Percentiles rank a stretch among this genome's conserved stretches.
These are phyloP conservation scores for Sanghuangporus baumii DNA, from an alignment of 1,284 basidiomycete species.

Conservation along the genomic window DNA sequence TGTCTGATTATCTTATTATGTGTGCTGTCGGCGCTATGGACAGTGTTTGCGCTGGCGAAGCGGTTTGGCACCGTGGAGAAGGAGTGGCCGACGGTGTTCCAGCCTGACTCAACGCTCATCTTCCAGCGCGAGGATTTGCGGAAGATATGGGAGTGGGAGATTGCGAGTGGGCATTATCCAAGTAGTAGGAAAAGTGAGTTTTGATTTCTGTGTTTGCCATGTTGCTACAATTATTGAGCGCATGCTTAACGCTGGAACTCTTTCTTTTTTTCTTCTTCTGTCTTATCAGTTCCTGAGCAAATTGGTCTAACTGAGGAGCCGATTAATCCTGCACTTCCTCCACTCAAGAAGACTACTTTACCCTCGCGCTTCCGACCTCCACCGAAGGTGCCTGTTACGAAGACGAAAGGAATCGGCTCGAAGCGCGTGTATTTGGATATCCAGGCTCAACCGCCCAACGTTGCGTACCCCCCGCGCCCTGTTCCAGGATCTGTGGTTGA, in stretches of 20 bases:
- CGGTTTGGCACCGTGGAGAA: constrained; percentile 51
- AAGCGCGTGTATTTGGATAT: constrained; percentile 74
- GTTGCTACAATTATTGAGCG: not conserved
- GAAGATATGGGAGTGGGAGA: constrained; percentile 91
- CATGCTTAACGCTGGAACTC: not conserved
- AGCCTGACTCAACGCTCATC: constrained; percentile 69
- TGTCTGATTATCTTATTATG: constrained; percentile 44
- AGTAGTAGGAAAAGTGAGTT: constrained; percentile 67
- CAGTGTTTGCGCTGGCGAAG: constrained; percentile 54
- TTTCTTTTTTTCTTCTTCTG: not conserved
- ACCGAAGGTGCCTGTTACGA: constrained; percentile 32
- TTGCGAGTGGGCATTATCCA: constrained; percentile 87
- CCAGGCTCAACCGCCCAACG: constrained; percentile 46
- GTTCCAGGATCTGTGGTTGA: constrained; percentile 78
- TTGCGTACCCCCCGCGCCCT: constrained; percentile 80
- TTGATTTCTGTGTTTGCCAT: not conserved
- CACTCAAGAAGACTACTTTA: constrained; percentile 36
- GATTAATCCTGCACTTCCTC: constrained; percentile 69
- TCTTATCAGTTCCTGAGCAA: constrained; percentile 61
- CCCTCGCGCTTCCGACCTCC: constrained; percentile 42
- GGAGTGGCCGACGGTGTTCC: constrained; percentile 66
- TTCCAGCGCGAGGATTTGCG: constrained; percentile 72
- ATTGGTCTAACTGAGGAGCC: constrained; percentile 53
- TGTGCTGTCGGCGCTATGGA: constrained; percentile 43
- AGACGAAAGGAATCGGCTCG: constrained; percentile 64